phyloP scores from a whole-genome alignment of 192 early-diverging fungal genomes.

The Paraglomus brasilianum region DNA sequence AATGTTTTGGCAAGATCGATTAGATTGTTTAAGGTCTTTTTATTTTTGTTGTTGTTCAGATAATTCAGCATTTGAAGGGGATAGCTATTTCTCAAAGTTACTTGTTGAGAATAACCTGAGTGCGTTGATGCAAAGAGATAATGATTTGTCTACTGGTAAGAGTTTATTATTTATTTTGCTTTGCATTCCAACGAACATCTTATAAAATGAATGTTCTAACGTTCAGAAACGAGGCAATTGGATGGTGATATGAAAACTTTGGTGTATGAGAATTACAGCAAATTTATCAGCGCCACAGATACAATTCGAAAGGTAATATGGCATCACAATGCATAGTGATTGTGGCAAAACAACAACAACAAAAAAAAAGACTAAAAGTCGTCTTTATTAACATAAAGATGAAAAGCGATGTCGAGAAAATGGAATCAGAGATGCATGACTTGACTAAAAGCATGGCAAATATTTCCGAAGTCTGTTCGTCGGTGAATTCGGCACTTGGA shows the following conservation, averaged over 20 bases:
- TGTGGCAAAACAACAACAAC: not conserved
- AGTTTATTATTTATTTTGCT: not conserved
- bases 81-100: constrained; percentile 75
- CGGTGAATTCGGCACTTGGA: constrained; percentile 62
- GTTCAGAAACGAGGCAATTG: constrained; percentile 74
- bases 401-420: constrained; percentile 79
- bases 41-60: constrained; percentile 34
- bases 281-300: constrained; percentile 94
- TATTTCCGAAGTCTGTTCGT: constrained; percentile 53
- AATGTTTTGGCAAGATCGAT: not conserved
- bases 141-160: constrained; percentile 69
- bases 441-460: constrained; percentile 65
- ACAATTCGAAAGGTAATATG: constrained; percentile 70
- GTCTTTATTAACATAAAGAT: constrained; percentile 52
- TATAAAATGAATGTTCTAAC: no score
- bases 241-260: constrained; percentile 97
- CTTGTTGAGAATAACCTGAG: constrained; percentile 65
- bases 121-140: constrained; percentile 73
- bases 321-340: not conserved
- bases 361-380: not conserved
- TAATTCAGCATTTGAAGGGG: constrained; percentile 66
- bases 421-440: constrained; percentile 82
- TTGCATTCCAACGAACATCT: constrained; percentile 26
- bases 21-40: not conserved
- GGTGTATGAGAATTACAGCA: constrained; percentile 98